phyloP scores from a whole-genome alignment of 2,329 filamentous ascomycete species.

The Neobulgaria alba region DNA sequence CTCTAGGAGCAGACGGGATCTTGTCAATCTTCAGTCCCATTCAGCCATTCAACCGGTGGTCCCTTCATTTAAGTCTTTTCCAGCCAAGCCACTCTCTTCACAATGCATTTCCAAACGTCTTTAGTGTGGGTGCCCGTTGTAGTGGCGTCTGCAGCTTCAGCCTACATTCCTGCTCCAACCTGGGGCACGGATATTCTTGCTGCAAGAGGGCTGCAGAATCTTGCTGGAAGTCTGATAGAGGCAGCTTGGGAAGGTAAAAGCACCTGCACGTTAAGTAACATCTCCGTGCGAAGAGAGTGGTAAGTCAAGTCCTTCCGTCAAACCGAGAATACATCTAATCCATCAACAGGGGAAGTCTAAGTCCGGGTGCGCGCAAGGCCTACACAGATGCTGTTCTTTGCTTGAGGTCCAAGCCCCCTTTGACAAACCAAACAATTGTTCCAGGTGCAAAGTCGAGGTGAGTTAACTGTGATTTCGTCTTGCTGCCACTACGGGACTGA shows the following conservation, averaged over 20 bases:
- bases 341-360: constrained; percentile 15
- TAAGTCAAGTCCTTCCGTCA: constrained; percentile 13
- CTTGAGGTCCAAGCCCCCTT: constrained; percentile 27
- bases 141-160: constrained; percentile 11
- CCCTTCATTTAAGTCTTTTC: too few relatives aligned
- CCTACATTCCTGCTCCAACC: constrained; percentile 16
- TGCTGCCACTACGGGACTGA: not conserved
- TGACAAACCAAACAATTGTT: constrained; percentile 26
- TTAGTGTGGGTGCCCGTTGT: constrained; percentile 15
- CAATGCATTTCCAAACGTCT: constrained; percentile 15
- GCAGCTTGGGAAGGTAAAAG: constrained; percentile 6
- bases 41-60: too few relatives aligned
- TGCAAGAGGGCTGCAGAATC: constrained; percentile 28
- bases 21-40: too few relatives aligned
- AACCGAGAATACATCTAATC: not conserved
- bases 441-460: constrained; percentile 20
- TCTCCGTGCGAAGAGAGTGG: constrained; percentile 36
- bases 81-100: too few relatives aligned
- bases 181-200: constrained; percentile 28
- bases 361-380: constrained; percentile 13
- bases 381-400: constrained; percentile 34
- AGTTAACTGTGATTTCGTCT: not conserved
- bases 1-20: too few relatives aligned
- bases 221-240: constrained; percentile 24
- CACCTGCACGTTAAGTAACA: constrained; percentile 32